Percentiles rank a stretch among this genome's conserved stretches.
These are phyloP conservation scores for Camellia sinensis DNA, from an alignment of 148 eudicot species.

Conservation along the genomic window DNA sequence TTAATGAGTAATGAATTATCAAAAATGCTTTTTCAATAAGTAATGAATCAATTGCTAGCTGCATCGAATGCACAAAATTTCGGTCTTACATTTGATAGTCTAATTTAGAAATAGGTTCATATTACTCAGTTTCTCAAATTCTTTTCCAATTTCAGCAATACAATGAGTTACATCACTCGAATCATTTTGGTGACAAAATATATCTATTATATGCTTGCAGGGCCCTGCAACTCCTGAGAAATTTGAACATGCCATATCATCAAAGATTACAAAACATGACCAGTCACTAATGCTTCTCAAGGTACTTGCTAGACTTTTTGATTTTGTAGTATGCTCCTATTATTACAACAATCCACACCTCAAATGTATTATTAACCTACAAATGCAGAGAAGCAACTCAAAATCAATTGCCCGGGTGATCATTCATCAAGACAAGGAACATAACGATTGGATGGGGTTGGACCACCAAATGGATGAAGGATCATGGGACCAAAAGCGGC, in stretches of 20 bases:
- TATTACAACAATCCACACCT: neutral
- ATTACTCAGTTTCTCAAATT: neutral
- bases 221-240: slow-evolving; percentile 89
- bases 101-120: neutral
- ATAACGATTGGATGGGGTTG: slow-evolving; percentile 35
- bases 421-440: slow-evolving; percentile 27
- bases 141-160: neutral
- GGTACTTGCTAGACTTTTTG: slow-evolving; percentile 27
- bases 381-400: slow-evolving; percentile 53
- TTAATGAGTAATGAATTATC: no score
- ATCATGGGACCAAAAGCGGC: slow-evolving; percentile 25
- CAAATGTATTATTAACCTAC: neutral
- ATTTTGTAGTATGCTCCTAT: neutral
- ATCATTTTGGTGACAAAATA: neutral
- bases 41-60: no score
- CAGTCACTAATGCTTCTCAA: slow-evolving; percentile 32
- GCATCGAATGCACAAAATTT: no score
- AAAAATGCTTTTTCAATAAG: no score
- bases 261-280: slow-evolving; percentile 40
- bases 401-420: slow-evolving; percentile 31
- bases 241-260: slow-evolving; percentile 46
- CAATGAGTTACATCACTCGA: neutral
- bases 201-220: slow-evolving; percentile 27
- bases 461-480: slow-evolving; percentile 35
- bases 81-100: no score